Evolutionary conservation across 2,329 filamentous ascomycete species (phyloP), one percentile per base, ranked within the genome.

Genomic region (Arthrobotrys entomopaga): DNA sequence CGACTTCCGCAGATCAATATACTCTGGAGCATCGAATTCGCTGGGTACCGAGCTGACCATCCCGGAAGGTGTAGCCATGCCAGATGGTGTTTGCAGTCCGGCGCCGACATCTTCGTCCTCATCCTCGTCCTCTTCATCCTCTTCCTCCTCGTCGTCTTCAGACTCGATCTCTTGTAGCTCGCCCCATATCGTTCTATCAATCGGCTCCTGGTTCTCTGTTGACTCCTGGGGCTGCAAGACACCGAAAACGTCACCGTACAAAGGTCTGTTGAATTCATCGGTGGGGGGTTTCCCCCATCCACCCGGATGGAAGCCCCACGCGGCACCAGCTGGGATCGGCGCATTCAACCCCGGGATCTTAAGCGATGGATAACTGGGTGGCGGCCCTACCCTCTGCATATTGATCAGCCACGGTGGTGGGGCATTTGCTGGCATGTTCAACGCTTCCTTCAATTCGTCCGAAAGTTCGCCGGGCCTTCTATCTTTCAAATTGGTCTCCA

Each of bases 381-480:
- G 94, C 22, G 93, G 93, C 0, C 95, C 95, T 79, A 93, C 92
- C 78, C 94, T 89, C 82, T 99, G 95, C 82, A 96, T 92, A 82
- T 97, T 97, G 81, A 99, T 94, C 75, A 99, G 86, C 95, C 95
- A 99, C 46, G 95, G 95, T 22, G 95, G 94, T 6, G 95, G 94
- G 24, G 93, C 93, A 58, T 92, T 93, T 13, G 92, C 91, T 20
- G 93, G 91, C 84, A 99, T 98, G 79, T 92, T 95, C 0, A 99
- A 86, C 3, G 95, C 94, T 80, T 98, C 94, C 80, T 92, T 94
- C 46, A 97, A 86, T 78, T 92, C 89, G 65, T 98, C 92, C 78
- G 90, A 95, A 56, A 98, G 82, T 78, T 98, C 93, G 40, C 95
- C 95, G 0, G 95, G 92, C 77, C 93, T 89, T 72, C 97, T 87